These are phyloP conservation scores for Phaeophleospora eucalypticola DNA, from an alignment of 2,329 filamentous ascomycete genomes.

Conservation along the genomic window DNA sequence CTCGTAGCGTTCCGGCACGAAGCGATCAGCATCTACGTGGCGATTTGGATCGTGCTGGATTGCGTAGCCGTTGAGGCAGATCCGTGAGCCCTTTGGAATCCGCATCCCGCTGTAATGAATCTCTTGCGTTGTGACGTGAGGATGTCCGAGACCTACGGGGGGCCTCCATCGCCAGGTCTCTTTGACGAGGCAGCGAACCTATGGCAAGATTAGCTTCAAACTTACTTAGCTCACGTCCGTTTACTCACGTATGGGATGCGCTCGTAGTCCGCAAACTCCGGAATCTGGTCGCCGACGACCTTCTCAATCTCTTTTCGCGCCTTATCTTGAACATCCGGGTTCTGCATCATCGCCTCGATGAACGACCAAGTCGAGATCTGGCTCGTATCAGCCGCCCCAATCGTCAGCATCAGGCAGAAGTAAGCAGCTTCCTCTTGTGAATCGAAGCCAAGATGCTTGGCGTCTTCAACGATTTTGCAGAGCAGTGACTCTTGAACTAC, in stretches of 20 bases:
- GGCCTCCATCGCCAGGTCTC: conserved; percentile 23
- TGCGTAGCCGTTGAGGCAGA: conserved; percentile 8
- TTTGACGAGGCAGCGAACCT: conserved; percentile 17
- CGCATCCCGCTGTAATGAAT: conserved; percentile 10
- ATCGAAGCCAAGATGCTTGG: conserved; percentile 6
- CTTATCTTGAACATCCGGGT: conserved; percentile 51
- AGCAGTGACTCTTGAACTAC: conserved; percentile 4
- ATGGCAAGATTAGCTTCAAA: not conserved
- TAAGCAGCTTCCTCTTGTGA: conserved; percentile 9
- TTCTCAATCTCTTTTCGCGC: conserved; percentile 47
- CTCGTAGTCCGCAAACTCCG: conserved; percentile 15
- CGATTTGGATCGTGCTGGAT: conserved; percentile 9
- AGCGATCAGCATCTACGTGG: conserved; percentile 4
- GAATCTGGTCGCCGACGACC: conserved; percentile 15
- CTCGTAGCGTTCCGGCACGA: conserved; percentile 9
- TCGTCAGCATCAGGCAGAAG: conserved; percentile 8
- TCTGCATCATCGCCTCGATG: conserved; percentile 28
- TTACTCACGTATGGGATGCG: conserved; percentile 19
- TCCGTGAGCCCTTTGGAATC: conserved; percentile 6
- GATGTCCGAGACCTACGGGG: conserved; percentile 29
- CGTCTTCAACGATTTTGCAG: conserved; percentile 11
- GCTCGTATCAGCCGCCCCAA: conserved; percentile 9
- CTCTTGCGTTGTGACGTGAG: conserved; percentile 14
- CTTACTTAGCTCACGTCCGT: not conserved
- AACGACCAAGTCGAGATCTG: conserved; percentile 13